Evolutionary conservation across 768 basidiomycete genomes (phyloP).

Genomic region (Gelatoporia subvermispora): DNA sequence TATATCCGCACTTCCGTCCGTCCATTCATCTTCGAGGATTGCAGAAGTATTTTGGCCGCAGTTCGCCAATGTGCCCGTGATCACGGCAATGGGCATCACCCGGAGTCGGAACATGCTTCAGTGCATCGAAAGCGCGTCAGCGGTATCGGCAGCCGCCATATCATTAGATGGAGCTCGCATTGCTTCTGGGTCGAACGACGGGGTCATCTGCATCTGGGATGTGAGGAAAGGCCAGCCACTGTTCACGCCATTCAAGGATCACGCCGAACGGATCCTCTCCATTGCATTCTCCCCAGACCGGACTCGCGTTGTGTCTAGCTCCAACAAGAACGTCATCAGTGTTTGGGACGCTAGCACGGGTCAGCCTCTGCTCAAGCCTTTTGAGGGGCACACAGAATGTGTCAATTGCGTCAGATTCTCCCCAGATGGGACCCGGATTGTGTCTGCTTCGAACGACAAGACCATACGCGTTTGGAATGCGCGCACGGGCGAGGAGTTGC

Average conservation of each 20-base stretch:
- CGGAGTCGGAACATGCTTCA: too few relatives aligned
- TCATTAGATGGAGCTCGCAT: constrained; percentile 6
- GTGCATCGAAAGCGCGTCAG: constrained; percentile 5
- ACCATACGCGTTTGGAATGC: constrained; percentile 10
- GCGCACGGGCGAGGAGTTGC: constrained; percentile 5
- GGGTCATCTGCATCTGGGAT: constrained; percentile 7
- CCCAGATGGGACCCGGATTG: constrained; percentile 8
- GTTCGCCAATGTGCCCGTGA: too few relatives aligned
- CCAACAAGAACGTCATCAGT: constrained; percentile 21
- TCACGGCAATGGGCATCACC: too few relatives aligned
- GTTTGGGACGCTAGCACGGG: constrained; percentile 23
- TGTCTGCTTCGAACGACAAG: constrained; percentile 10
- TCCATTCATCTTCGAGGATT: too few relatives aligned
- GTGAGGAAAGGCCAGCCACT: not conserved
- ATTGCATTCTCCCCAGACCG: too few relatives aligned
- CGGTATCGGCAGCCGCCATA: constrained; percentile 12
- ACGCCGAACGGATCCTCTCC: constrained; percentile 25
- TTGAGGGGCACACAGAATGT: constrained; percentile 5
- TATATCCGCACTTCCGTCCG: too few relatives aligned
- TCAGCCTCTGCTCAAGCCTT: too few relatives aligned
- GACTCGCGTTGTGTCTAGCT: constrained; percentile 28
- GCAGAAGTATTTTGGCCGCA: too few relatives aligned
- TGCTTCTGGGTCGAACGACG: not conserved
- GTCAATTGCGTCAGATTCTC: constrained; percentile 29
- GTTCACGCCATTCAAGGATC: constrained; percentile 4